phyloP scores from a whole-genome alignment of 1,139 yeast genomes.

The Pichia sp. region DNA sequence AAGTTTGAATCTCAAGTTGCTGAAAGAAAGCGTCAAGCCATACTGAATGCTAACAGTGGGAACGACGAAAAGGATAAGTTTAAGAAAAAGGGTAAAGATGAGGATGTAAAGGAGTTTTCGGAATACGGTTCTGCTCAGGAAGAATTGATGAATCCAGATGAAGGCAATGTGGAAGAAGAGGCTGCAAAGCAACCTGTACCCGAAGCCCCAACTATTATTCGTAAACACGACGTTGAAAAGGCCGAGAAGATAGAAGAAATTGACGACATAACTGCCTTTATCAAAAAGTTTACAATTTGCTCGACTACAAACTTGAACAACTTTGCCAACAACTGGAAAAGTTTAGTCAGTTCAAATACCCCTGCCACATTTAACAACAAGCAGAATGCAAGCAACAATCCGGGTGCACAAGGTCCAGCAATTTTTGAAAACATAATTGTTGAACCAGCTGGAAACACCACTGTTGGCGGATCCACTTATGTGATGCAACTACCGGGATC shows the following conservation, averaged over 20 bases:
- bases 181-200: background rate
- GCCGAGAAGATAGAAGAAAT: slow-evolving; percentile 19
- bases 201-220: slow-evolving; percentile 18
- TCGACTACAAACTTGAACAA: slow-evolving; percentile 10
- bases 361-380: background rate
- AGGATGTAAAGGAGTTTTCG: slow-evolving; percentile 5
- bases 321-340: slow-evolving; percentile 7
- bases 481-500: slow-evolving; percentile 24
- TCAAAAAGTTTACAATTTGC: slow-evolving; percentile 19
- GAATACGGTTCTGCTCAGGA: slow-evolving; percentile 1
- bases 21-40: slow-evolving; percentile 13
- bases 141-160: slow-evolving; percentile 2
- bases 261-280: slow-evolving; percentile 26
- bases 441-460: slow-evolving; percentile 25
- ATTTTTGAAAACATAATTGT: slow-evolving; percentile 23
- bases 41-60: background rate
- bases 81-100: slow-evolving; percentile 14
- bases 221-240: slow-evolving; percentile 25
- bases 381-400: background rate
- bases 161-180: background rate
- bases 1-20: slow-evolving; percentile 26
- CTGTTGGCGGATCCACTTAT: slow-evolving; percentile 24
- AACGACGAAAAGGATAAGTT: slow-evolving; percentile 18
- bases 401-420: slow-evolving; percentile 6
- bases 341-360: background rate